Percentiles rank a stretch among this genome's conserved stretches.
phyloP scores from a whole-genome alignment of 139 green algal genomes.

The Chlamydomonas incerta region DNA sequence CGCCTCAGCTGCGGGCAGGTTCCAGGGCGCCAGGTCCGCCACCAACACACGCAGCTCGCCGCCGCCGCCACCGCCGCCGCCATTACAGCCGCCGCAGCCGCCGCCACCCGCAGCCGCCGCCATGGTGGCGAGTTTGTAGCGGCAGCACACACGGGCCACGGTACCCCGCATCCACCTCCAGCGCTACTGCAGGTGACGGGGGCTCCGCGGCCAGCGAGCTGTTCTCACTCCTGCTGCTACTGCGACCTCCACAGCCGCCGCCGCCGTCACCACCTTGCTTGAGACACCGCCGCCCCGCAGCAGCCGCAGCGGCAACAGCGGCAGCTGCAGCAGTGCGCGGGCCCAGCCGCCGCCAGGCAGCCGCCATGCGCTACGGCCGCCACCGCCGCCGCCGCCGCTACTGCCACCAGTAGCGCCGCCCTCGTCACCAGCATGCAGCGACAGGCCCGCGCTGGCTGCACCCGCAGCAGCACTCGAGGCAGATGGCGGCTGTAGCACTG shows the following conservation, averaged over 20 bases:
- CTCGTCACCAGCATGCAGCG: not conserved
- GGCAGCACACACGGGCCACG: slow-evolving; percentile 14
- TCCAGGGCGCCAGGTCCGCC: slow-evolving; percentile 13
- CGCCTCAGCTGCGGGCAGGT: slow-evolving; percentile 18
- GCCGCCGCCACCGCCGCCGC: too few species aligned
- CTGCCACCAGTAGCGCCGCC: too few species aligned
- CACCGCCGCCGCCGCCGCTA: too few species aligned
- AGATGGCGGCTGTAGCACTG: not conserved
- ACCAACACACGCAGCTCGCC: not conserved
- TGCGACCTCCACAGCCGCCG: not conserved
- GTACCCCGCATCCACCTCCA: not conserved
- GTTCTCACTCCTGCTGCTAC: not conserved
- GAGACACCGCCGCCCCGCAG: not conserved
- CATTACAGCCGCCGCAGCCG: too few species aligned
- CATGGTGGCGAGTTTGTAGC: not conserved
- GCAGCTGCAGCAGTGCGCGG: not conserved
- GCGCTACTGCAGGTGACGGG: too few species aligned
- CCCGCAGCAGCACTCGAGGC: too few species aligned
- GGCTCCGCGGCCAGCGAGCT: too few species aligned
- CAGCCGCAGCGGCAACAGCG: not conserved
- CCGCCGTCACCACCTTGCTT: not conserved
- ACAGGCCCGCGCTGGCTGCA: too few species aligned
- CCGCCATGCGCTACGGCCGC: too few species aligned
- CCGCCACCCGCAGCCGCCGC: too few species aligned
- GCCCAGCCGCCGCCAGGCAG: too few species aligned